Evolutionary conservation across 1,139 yeast species (phyloP).

Genomic region (Nakaseomyces sp.): DNA sequence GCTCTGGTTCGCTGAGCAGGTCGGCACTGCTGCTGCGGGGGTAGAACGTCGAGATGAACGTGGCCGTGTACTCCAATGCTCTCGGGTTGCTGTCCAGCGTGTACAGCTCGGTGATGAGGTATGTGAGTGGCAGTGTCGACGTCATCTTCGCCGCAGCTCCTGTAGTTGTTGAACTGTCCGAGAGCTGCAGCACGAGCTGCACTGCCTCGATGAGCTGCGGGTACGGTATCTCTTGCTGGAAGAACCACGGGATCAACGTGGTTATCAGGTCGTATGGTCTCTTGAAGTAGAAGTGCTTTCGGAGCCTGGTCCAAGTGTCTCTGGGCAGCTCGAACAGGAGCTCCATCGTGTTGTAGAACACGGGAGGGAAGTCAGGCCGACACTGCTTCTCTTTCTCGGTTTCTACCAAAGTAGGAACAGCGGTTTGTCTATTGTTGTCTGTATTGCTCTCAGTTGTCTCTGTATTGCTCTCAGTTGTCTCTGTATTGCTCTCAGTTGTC

Average conservation of each 20-base stretch:
- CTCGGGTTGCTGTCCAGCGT: conserved; percentile 6
- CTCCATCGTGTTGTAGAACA: background rate
- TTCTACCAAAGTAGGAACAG: no score
- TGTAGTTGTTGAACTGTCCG: conserved; percentile 2
- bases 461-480: no score
- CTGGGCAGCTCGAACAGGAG: background rate
- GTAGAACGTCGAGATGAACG: conserved; percentile 1
- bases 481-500: background rate
- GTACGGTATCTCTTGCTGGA: background rate
- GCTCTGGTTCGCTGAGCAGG: conserved; percentile 3
- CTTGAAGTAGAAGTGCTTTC: conserved; percentile 4
- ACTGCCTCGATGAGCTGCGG: background rate
- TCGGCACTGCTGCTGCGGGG: background rate
- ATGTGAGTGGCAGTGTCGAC: conserved; percentile 5
- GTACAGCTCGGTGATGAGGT: conserved; percentile 8
- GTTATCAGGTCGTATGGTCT: conserved; percentile 6
- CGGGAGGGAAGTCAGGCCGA: conserved; percentile 2
- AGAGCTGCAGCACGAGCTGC: background rate
- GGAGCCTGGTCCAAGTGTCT: background rate
- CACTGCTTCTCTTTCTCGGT: background rate
- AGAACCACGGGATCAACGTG: conserved; percentile 5
- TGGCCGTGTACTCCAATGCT: conserved; percentile 6
- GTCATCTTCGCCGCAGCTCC: background rate
- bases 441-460: no score
- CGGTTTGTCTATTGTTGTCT: no score